Percentiles rank a stretch among this genome's conserved stretches.
Evolutionary conservation across 1,284 basidiomycete species (phyloP).

Genomic region (Sutorius eximius): DNA sequence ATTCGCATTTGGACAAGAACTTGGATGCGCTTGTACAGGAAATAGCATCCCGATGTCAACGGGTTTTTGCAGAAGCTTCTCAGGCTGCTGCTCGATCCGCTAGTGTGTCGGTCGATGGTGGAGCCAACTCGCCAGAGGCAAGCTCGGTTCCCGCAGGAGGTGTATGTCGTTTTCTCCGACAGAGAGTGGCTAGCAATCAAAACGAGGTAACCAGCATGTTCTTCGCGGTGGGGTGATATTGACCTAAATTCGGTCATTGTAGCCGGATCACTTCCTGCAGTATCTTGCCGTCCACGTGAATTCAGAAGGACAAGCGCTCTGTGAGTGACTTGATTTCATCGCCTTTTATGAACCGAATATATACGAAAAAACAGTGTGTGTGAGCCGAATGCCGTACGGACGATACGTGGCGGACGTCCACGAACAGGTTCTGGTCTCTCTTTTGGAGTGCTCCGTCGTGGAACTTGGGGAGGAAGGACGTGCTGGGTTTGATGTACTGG

Average conservation of each 20-base stretch:
- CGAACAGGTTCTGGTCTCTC: slow-evolving; percentile 43
- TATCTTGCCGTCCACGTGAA: slow-evolving; percentile 44
- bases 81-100: slow-evolving; percentile 64
- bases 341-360: slow-evolving; percentile 38
- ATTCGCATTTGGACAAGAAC: slow-evolving; percentile 65
- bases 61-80: slow-evolving; percentile 62
- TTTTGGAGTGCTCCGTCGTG: slow-evolving; percentile 52
- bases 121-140: slow-evolving; percentile 28
- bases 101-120: slow-evolving; percentile 41
- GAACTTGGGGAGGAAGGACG: slow-evolving; percentile 37
- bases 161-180: slow-evolving; percentile 45
- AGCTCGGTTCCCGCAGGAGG: slow-evolving; percentile 27
- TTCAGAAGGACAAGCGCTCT: slow-evolving; percentile 24
- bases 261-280: slow-evolving; percentile 45
- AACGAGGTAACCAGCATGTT: slow-evolving; percentile 46
- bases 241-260: slow-evolving; percentile 28
- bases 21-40: slow-evolving; percentile 64
- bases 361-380: slow-evolving; percentile 47
- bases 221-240: slow-evolving; percentile 30
- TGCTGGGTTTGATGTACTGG: slow-evolving; percentile 51
- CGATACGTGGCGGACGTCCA: slow-evolving; percentile 39
- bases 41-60: slow-evolving; percentile 58
- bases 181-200: slow-evolving; percentile 47
- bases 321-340: slow-evolving; percentile 32
- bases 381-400: slow-evolving; percentile 50